Conservation (phyloP, 352 stramenopile species). For the Pythium aquatile region DNA sequence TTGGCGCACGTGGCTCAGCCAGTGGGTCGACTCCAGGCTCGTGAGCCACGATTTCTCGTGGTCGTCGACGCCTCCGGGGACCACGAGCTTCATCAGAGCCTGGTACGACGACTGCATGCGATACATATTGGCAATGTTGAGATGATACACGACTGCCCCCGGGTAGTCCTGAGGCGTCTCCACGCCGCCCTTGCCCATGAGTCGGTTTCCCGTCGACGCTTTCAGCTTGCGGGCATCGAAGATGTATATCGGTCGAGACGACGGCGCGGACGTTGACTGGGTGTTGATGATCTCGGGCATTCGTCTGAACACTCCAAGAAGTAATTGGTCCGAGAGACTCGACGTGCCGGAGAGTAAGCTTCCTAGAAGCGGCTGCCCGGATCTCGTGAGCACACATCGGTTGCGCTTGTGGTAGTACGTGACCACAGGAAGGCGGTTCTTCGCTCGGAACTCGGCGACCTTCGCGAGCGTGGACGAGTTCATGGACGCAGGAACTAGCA, state of each 20-base stretch:
- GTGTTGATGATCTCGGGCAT: slow-evolving; percentile 83
- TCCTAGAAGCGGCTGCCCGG: slow-evolving; percentile 76
- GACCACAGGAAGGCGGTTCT: slow-evolving; percentile 84
- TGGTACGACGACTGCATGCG: slow-evolving; percentile 84
- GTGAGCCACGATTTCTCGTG: slow-evolving; percentile 67
- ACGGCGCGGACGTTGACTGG: slow-evolving; percentile 57
- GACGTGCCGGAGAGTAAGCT: slow-evolving; percentile 70
- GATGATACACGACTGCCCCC: slow-evolving; percentile 74
- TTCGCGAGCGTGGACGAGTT: slow-evolving; percentile 62
- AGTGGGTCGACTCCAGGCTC: slow-evolving; percentile 72
- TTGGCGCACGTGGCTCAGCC: slow-evolving; percentile 82
- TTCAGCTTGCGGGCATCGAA: slow-evolving; percentile 90
- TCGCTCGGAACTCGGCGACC: slow-evolving; percentile 80
- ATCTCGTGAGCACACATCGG: slow-evolving; percentile 78
- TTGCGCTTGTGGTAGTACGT: slow-evolving; percentile 83
- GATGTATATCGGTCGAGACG: slow-evolving; percentile 82
- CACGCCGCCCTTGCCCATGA: slow-evolving; percentile 91
- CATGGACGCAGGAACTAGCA: slow-evolving; percentile 74
- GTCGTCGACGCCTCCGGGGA: slow-evolving; percentile 62
- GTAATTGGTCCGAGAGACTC: slow-evolving; percentile 72
- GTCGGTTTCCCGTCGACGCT: slow-evolving; percentile 85
- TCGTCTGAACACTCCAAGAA: slow-evolving; percentile 70
- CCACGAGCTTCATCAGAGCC: slow-evolving; percentile 66
- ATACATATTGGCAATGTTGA: slow-evolving; percentile 94
- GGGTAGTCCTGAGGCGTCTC: slow-evolving; percentile 83